Evolutionary conservation across 805 yeast genomes (phyloP), one percentile per base, ranked within the genome.

Genomic region (Citeromyces matritensis): DNA sequence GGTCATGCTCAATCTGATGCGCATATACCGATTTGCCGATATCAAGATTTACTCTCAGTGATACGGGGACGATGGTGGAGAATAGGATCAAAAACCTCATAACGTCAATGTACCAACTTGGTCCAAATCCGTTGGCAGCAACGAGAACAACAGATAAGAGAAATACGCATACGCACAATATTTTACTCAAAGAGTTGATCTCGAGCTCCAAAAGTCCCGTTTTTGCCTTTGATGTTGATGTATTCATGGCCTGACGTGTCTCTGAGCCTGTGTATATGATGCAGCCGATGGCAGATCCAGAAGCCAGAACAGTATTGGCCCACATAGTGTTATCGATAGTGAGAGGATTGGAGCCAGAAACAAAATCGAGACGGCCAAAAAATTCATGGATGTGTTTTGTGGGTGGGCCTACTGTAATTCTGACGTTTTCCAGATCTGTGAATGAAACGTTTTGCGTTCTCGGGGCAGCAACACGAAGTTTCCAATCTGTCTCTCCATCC

Each of bases 401-500:
- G 1, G 99, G 99, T 1, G 77, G 67, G n/a, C 76, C 69, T 5
- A 84, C 84, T 3, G 65, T 60, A n/a, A 85, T 63, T 29, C 63
- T 59, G 29, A 73, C 63, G 35, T 68, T 64, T 23, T 60, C 60
- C 31, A 80, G 47, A 30, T 68, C 70, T 30, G 60, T 58, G n/a
- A 65, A 55, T 9, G 69, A 52, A 27, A 70, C 41, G 24, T 51
- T 51, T 48, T 88, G 97, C 1, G 95, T 82, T 19, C 73, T 45
- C 9, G 74, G 65, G 30, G 76, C 66, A 0, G 95, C 91, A 25
- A 82, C 57, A 43, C 98, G 63, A 34, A 91, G 60, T 51, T 91
- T 91, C 99, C 99, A 91, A 56, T 91, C 99, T 5, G 99, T 91
- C 53, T 91, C 99, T 48, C 99, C 99, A 53, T 91, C 99, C 31